These are phyloP conservation scores for Rhinocladiella mackenziei DNA, from an alignment of 2,329 filamentous ascomycete genomes.

Conservation along the genomic window DNA sequence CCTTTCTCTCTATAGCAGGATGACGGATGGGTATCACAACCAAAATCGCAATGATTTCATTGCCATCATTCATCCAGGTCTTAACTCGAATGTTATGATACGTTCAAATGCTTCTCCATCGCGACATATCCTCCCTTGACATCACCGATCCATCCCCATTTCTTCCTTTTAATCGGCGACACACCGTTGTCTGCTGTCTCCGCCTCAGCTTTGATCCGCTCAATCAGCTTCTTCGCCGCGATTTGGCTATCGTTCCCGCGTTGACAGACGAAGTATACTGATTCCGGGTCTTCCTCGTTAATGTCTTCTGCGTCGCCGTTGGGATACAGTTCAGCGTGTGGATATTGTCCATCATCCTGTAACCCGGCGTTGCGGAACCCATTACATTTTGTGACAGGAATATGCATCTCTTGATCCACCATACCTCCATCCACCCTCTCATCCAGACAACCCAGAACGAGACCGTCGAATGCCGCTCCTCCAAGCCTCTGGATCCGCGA, in stretches of 20 bases:
- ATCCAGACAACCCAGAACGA: neutral
- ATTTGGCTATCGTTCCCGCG: conserved; percentile 49
- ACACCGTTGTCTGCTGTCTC: neutral
- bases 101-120: conserved; percentile 14
- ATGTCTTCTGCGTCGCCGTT: neutral
- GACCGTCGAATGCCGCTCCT: conserved; percentile 13
- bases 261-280: conserved; percentile 45
- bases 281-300: neutral
- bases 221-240: conserved; percentile 41
- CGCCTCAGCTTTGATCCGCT: conserved; percentile 26
- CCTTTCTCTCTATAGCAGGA: too few species aligned
- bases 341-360: neutral
- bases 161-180: neutral
- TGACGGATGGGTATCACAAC: too few species aligned
- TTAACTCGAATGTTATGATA: neutral
- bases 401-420: conserved; percentile 4
- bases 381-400: conserved; percentile 1
- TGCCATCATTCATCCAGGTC: too few species aligned
- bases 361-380: neutral
- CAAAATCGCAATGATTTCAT: too few species aligned
- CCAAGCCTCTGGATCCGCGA: conserved; percentile 37
- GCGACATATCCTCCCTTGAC: conserved; percentile 26
- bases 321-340: neutral
- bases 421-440: neutral
- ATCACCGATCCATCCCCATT: conserved; percentile 26